Evolutionary conservation across 139 green algal genomes (phyloP).

Genomic region (Micractinium sp.): DNA sequence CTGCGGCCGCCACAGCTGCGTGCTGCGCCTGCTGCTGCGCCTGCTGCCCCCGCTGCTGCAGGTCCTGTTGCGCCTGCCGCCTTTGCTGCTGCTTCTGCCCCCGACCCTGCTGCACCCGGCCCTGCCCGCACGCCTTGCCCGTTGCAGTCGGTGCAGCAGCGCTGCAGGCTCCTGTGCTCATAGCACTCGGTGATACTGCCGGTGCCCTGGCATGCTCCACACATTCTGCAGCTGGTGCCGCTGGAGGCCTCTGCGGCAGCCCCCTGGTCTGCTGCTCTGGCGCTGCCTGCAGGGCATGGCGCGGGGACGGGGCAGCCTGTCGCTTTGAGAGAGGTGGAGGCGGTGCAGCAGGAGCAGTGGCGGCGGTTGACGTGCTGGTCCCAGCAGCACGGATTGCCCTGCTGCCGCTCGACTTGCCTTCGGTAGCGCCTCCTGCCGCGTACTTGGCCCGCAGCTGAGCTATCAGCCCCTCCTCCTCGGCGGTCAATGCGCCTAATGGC

Average conservation of each 20-base stretch:
- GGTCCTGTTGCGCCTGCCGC: background rate
- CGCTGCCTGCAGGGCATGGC: background rate
- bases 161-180: background rate
- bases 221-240: background rate
- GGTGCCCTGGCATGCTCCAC: background rate
- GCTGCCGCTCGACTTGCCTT: background rate
- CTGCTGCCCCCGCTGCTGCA: background rate
- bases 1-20: background rate
- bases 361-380: background rate
- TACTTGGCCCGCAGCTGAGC: slow-evolving; percentile 4
- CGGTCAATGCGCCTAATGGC: background rate
- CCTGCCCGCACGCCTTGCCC: background rate
- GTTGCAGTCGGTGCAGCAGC: background rate
- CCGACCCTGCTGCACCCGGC: background rate
- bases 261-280: background rate
- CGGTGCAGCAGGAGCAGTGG: background rate
- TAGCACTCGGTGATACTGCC: background rate
- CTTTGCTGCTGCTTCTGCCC: background rate
- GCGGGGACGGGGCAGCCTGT: background rate
- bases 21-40: background rate
- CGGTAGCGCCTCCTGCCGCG: background rate
- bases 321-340: background rate
- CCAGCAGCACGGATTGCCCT: background rate
- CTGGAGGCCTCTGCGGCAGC: background rate
- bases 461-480: background rate